Base-by-base conservation (phyloP, 129 eudicot genomes). In the Artemisia argyi region DNA sequence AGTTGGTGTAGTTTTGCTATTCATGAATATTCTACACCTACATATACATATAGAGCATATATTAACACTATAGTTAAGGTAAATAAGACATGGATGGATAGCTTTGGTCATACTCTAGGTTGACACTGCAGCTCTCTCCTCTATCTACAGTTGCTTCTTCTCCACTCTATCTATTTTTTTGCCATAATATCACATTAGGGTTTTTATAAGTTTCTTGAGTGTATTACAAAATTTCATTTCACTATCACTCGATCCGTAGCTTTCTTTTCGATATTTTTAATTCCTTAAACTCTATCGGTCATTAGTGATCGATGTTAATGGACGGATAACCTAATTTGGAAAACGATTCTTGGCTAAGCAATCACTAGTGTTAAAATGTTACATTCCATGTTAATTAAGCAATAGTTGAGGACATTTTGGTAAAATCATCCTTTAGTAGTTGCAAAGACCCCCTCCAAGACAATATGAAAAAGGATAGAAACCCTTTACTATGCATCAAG, bases 21-120 rank as follows among this genome's bases (percentile, higher is more conserved):
- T 58, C 5, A 47, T 56, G 47, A 56, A 50, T 14, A 75, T 82
- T 73, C 76, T 81, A 80, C 81, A 77, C 63, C 81, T 74, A 83
- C 26, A 69, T 71, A 79, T 69, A 62, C 67, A 66, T 14, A 71
- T 5, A 10, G 28, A 17, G 12, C 20, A 9, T 20, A 61, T 50
- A 58, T 26, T 46, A 52, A 77, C 55, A 68, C 68, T 39, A 68
- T 68, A 14, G 61, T 76, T 69, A 77, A 53, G 81, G 44, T 61
- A 69, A 77, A 77, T 57, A 69, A 66, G 50, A 54, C 73, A 67
- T 66, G 63, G 32, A 65, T 82, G 49, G 53, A 77, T 78, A 77
- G 71, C 97, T 91, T 91, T 82, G 83, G 58, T 75, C 65, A 58
- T 76, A 91, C 97, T 86, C 92, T 68, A 85, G 84, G 78, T 85